Percentiles rank a stretch among this genome's conserved stretches.
Evolutionary conservation across 192 early-diverging fungal genomes (phyloP).

Genomic region (Spinellus fusiger): DNA sequence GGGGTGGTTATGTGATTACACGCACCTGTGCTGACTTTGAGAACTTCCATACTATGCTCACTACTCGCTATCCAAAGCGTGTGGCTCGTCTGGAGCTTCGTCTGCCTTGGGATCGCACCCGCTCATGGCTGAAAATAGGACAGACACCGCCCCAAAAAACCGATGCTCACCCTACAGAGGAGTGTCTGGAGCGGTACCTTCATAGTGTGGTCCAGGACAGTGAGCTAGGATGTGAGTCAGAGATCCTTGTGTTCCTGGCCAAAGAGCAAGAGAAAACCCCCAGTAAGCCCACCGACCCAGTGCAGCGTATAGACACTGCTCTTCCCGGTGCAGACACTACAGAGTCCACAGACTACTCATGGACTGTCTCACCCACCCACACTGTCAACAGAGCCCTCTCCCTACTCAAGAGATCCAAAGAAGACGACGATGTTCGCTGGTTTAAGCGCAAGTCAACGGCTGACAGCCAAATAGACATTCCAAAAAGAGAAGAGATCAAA

Average conservation of each 20-base stretch:
- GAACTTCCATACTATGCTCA: constrained; percentile 17
- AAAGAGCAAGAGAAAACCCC: constrained; percentile 16
- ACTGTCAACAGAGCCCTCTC: too few species aligned
- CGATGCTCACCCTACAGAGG: not conserved
- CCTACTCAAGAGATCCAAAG: too few species aligned
- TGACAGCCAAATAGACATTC: too few species aligned
- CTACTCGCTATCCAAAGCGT: constrained; percentile 11
- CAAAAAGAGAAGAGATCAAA: too few species aligned
- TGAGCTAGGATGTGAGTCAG: constrained; percentile 21
- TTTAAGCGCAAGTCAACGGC: too few species aligned
- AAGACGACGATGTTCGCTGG: too few species aligned
- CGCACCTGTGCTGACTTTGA: constrained; percentile 29
- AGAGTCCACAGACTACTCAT: too few species aligned
- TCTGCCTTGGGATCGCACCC: constrained; percentile 21
- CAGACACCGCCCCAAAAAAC: not conserved
- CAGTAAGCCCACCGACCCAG: not conserved
- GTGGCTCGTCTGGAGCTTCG: constrained; percentile 3
- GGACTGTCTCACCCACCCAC: too few species aligned
- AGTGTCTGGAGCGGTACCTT: constrained; percentile 21
- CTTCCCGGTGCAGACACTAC: too few species aligned
- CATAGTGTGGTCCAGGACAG: constrained; percentile 15
- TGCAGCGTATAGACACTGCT: not conserved
- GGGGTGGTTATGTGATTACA: constrained; percentile 33
- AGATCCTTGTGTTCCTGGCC: constrained; percentile 21
- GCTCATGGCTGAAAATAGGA: constrained; percentile 17